Evolutionary conservation across 1,139 yeast species (phyloP).

Genomic region (Suhomyces taliae): DNA sequence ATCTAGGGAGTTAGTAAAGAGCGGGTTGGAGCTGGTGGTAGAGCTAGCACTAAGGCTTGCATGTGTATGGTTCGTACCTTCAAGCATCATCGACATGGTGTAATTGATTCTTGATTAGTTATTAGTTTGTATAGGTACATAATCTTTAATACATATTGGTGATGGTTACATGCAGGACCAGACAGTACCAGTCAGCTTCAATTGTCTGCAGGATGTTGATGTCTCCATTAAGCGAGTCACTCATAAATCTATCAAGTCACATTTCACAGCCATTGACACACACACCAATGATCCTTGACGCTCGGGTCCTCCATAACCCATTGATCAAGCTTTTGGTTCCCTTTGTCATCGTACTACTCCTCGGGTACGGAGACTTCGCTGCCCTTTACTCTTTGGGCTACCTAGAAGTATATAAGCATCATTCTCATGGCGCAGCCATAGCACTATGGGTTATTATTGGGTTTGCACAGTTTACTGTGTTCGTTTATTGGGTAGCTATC

Average conservation of each 20-base stretch:
- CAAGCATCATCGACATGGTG: slow-evolving; percentile 3
- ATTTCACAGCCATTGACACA: neutral
- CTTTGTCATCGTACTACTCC: slow-evolving; percentile 19
- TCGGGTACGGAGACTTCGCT: slow-evolving; percentile 37
- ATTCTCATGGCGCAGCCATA: slow-evolving; percentile 34
- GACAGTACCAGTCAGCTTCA: neutral
- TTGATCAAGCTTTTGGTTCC: slow-evolving; percentile 24
- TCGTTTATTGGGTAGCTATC: slow-evolving; percentile 35
- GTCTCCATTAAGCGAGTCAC: neutral
- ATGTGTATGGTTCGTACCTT: slow-evolving; percentile 8
- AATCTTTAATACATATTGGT: too few species aligned
- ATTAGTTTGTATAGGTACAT: neutral
- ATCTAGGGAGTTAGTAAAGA: slow-evolving; percentile 20
- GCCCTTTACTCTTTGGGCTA: slow-evolving; percentile 38
- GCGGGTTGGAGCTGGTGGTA: neutral
- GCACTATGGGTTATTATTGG: slow-evolving; percentile 36
- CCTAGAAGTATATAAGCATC: slow-evolving; percentile 32
- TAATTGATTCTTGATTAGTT: neutral
- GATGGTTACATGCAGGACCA: neutral
- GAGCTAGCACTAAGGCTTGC: neutral
- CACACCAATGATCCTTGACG: slow-evolving; percentile 12
- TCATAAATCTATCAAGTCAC: neutral
- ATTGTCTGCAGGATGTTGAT: neutral
- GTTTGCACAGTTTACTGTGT: slow-evolving; percentile 23
- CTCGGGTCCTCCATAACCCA: slow-evolving; percentile 9